A percentile compares a stretch with the other conserved stretches of the same genome.
These are phyloP conservation scores for Meyerozyma elateridarum DNA, from an alignment of 1,139 yeast genomes.

Conservation along the genomic window DNA sequence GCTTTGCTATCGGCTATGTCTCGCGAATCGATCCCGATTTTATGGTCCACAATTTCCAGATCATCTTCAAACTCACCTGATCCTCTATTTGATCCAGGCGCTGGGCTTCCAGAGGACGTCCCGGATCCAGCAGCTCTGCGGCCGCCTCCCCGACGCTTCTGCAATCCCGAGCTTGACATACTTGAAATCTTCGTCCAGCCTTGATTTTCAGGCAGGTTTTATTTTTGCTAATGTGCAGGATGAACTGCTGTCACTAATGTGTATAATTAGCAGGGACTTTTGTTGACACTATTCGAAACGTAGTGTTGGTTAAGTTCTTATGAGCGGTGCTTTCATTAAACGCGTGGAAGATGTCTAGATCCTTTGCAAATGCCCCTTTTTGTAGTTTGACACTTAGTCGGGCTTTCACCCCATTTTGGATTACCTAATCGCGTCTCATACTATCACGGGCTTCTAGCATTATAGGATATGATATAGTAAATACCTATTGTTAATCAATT, in stretches of 20 bases:
- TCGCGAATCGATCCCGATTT: slow-evolving; percentile 79
- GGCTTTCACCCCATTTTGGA: too few species aligned
- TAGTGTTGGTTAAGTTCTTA: too few species aligned
- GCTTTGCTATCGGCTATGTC: slow-evolving; percentile 52
- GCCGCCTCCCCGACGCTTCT: slow-evolving; percentile 44
- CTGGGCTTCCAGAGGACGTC: slow-evolving; percentile 10
- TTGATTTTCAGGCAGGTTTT: slow-evolving; percentile 7
- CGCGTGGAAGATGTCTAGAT: too few species aligned
- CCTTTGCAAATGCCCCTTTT: too few species aligned
- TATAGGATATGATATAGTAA: too few species aligned
- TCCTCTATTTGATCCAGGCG: slow-evolving; percentile 10
- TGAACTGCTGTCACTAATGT: slow-evolving; percentile 5
- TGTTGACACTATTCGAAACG: too few species aligned
- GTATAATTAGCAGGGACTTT: too few species aligned
- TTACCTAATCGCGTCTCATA: too few species aligned
- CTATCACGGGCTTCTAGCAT: too few species aligned
- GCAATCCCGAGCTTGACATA: slow-evolving; percentile 37
- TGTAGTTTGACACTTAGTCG: too few species aligned
- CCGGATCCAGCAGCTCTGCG: slow-evolving; percentile 14
- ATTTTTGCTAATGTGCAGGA: slow-evolving; percentile 1
- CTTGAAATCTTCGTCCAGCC: neutral
- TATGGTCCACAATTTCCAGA: slow-evolving; percentile 34
- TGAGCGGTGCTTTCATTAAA: too few species aligned
- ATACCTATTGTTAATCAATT: too few species aligned
- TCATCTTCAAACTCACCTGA: slow-evolving; percentile 20